Percentiles rank a stretch among this genome's conserved stretches.
Conservation (phyloP, 73 alveolate species). For the Durusdinium trenchii region DNA sequence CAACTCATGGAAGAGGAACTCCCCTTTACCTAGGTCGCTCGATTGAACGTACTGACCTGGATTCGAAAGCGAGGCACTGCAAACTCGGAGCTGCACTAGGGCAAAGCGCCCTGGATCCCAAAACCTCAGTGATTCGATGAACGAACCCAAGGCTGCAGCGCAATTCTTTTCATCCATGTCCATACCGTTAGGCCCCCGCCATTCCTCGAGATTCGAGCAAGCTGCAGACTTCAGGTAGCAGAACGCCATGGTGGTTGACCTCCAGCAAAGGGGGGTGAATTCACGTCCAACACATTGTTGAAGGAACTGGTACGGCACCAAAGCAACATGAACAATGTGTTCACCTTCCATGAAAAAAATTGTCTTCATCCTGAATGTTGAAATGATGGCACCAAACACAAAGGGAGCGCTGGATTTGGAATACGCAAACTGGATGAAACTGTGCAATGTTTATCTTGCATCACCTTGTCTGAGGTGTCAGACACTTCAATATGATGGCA, state of each 20-base stretch:
- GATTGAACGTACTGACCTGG: neutral
- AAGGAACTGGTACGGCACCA: no score
- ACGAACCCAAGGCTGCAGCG: neutral
- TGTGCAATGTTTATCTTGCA: neutral
- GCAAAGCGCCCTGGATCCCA: neutral
- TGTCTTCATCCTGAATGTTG: neutral
- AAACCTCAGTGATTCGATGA: neutral
- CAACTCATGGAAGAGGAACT: no score
- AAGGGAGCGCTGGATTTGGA: neutral
- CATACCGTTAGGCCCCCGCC: neutral
- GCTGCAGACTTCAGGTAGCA: conserved; percentile 55
- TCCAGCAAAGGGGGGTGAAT: neutral
- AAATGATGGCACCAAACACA: neutral
- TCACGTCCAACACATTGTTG: no score
- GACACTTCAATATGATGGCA: conserved; percentile 48
- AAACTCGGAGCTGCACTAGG: neutral
- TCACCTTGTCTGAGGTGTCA: neutral
- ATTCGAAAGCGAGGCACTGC: neutral
- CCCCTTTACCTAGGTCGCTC: no score
- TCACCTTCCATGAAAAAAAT: no score
- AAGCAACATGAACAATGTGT: neutral
- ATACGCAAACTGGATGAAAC: no score
- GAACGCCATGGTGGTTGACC: neutral
- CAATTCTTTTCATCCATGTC: no score
- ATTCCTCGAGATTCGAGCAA: neutral